Base-by-base conservation (phyloP, 176 grass and related monocot species). In the Pharus latifolius region DNA sequence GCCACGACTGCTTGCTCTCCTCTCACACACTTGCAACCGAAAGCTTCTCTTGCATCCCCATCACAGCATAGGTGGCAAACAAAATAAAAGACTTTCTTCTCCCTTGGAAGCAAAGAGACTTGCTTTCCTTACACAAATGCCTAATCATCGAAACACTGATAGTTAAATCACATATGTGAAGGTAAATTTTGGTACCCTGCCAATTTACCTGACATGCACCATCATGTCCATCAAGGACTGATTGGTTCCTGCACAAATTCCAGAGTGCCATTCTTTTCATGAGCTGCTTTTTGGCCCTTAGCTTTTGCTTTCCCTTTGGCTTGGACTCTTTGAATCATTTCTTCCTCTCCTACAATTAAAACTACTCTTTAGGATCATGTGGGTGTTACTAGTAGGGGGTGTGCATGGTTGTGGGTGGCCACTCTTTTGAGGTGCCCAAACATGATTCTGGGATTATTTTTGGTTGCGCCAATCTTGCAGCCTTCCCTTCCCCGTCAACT, bases 391-490 rank as follows among this genome's bases (percentile, higher is more conserved):
- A n/a, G n/a, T 17, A 19, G 32, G 56, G 51, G 41, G 73, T 42
- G 46, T 65, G 76, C 76, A 80, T 49, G 40, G 71, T 18, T 59
- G 37, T 75, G 62, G 76, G 66, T 65, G 78, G 7, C 65, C 88
- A 84, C 60, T 84, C 63, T 74, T 78, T 81, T 53, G 69, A 31
- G 42, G 32, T 60, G 60, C 65, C 63, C 65, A 60, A 73, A 60
- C 83, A 76, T 90, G 83, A 89, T 93, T 81, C 77, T 60, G 70
- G 56, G 60, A 89, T 89, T 84, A 86, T 86, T 80, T 86, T 97
- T n/a, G n/a, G 60, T 67, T 78, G 74, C 67, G 59, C 80, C 80
- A 78, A 66, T 67, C 80, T 82, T 25, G 78, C 84, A 87, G 87
- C 80, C 79, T 90, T 81, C 34, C 26, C 54, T 24, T 80, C 48